Evolutionary conservation across 805 yeast genomes (phyloP).

Genomic region (Lachancea lanzarotensis): DNA sequence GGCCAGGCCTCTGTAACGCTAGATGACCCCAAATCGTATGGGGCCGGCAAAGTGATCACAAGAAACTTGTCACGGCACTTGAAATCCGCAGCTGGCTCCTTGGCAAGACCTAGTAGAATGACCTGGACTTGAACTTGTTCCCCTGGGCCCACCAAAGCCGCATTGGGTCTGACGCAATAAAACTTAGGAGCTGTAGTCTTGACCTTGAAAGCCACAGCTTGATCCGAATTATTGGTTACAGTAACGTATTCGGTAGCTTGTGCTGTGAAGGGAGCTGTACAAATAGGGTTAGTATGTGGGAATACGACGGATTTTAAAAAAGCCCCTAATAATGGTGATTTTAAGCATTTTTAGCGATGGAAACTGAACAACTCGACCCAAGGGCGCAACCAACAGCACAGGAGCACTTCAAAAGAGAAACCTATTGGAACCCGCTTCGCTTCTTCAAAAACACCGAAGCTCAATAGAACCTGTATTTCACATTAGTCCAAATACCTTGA

Average conservation of each 20-base stretch:
- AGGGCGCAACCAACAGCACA: neutral
- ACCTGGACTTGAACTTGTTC: constrained; percentile 66
- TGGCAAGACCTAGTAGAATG: constrained; percentile 74
- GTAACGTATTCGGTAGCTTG: constrained; percentile 55
- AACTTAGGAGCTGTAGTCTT: constrained; percentile 96
- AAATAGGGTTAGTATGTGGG: constrained; percentile 2
- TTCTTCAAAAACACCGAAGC: no score
- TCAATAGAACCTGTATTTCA: no score
- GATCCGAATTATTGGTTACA: constrained; percentile 50
- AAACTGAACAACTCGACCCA: neutral
- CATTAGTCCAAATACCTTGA: no score
- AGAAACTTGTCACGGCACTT: constrained; percentile 90
- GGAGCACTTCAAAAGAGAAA: neutral
- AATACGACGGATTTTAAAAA: no score
- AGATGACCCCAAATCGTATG: constrained; percentile 47
- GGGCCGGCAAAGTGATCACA: constrained; percentile 77
- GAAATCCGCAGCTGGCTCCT: constrained; percentile 65
- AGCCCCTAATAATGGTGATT: no score
- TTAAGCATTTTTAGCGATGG: no score
- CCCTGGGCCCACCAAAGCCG: constrained; percentile 74
- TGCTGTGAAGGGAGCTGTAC: constrained; percentile 64
- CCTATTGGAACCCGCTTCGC: no score
- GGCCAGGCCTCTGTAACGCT: constrained; percentile 69
- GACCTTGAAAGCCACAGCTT: constrained; percentile 81
- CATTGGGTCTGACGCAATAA: constrained; percentile 94